Evolutionary conservation across 1,139 yeast species (phyloP), one percentile per base, ranked within the genome.

Genomic region (Pichia sp.): DNA sequence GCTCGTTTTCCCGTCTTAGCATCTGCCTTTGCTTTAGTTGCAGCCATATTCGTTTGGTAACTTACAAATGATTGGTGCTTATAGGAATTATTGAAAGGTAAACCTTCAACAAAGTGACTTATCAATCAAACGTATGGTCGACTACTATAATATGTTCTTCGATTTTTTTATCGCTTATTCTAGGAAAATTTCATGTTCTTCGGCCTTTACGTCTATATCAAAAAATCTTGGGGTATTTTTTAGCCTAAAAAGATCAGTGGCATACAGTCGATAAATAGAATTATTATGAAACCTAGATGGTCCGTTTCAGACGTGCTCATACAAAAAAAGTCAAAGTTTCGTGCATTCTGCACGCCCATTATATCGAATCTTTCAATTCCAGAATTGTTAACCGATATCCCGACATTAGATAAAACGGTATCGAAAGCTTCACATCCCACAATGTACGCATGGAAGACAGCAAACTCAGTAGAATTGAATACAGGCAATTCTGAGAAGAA

Each of bases 401-500:
- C 73, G 6, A 41, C 46, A 3, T 63, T 72, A 9, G 78, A 79
- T 55, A 75, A 75, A 49, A 66, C 73, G 1, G 60, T 78, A 0
- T 68, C 69, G 30, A 75, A 75, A 51, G 84, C 91, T 0, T 69
- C 82, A 7, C 93, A 85, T 65, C 86, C 83, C 5, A 76, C 77
- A 50, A 85, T 85, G 71, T 72, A 75, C 53, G 91, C 90, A 0
- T 85, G 88, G 88, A 71, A 84, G 62, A 73, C 78, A 0, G 81
- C 77, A 7, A 25, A 36, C 26, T 51, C 60, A 4, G 41, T 21
- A 8, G n/a, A 25, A 25, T 25, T 6, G 28, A 9, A 9, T 6
- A 25, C 6, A 25, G 28, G 8, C 6, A 25, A 25, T 25, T 25
- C 28, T 6, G 28, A 25, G 8, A 4, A n/a, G 8, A 46, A 26